Percentiles rank a stretch among this genome's conserved stretches.
These are phyloP conservation scores for Zygotorulaspora danielsina DNA, from an alignment of 805 yeast genomes.

Conservation along the genomic window DNA sequence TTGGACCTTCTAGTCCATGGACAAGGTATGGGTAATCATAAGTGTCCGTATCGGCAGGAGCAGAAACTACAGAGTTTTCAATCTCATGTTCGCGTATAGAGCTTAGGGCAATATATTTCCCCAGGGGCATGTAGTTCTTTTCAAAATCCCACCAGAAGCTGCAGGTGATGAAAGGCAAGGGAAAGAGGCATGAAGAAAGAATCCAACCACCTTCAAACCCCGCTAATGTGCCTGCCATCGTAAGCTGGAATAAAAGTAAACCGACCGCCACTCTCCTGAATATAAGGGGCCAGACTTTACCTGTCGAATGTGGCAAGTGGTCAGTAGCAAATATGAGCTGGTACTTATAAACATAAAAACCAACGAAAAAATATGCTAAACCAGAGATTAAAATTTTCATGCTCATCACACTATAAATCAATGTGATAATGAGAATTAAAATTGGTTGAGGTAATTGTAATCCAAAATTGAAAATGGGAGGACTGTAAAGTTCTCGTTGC, in stretches of 20 bases:
- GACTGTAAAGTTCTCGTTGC: constrained; percentile 66
- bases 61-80: constrained; percentile 23
- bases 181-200: constrained; percentile 65
- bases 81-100: constrained; percentile 56
- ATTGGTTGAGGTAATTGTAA: constrained; percentile 88
- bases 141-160: constrained; percentile 76
- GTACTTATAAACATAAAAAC: constrained; percentile 86
- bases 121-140: constrained; percentile 71
- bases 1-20: constrained; percentile 75
- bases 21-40: constrained; percentile 76
- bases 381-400: constrained; percentile 85
- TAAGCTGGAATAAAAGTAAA: constrained; percentile 74
- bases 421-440: constrained; percentile 74
- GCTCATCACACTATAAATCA: constrained; percentile 85
- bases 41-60: constrained; percentile 38
- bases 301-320: constrained; percentile 95
- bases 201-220: constrained; percentile 72
- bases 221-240: constrained; percentile 88
- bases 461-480: constrained; percentile 91
- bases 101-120: constrained; percentile 80
- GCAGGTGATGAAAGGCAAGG: constrained; percentile 68
- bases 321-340: constrained; percentile 86
- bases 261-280: constrained; percentile 81
- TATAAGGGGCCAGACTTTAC: constrained; percentile 91
- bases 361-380: constrained; percentile 72